Percentiles rank a stretch among this genome's conserved stretches.
Conservation (phyloP, 306 rosid genomes). For the Sophora flavescens region DNA sequence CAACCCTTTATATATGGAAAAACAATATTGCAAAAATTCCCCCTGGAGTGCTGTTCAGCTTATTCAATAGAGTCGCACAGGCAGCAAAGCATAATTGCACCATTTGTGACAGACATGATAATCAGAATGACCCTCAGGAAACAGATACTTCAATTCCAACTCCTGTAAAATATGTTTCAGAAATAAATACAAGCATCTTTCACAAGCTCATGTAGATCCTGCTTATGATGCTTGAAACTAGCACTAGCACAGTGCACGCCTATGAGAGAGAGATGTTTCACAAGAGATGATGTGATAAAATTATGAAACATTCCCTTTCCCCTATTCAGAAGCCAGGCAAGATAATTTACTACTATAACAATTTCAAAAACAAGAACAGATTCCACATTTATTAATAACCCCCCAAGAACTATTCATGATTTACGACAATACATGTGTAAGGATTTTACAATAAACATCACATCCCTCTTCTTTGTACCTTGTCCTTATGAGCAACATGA, state of each 20-base stretch:
- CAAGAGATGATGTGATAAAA: background rate
- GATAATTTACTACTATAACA: constrained; percentile 46
- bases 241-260: background rate
- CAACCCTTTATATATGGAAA: background rate
- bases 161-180: background rate
- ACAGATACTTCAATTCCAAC: background rate
- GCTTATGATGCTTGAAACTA: background rate
- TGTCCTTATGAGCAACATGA: constrained; percentile 43
- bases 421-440: constrained; percentile 47
- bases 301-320: constrained; percentile 18
- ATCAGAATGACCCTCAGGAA: background rate
- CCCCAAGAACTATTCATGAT: constrained; percentile 42
- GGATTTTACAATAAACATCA: constrained; percentile 51
- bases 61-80: background rate
- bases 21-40: background rate
- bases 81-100: too few relatives aligned
- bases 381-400: constrained; percentile 54
- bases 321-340: constrained; percentile 44
- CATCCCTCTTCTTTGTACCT: constrained; percentile 40
- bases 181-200: background rate
- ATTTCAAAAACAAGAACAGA: constrained; percentile 43
- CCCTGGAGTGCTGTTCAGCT: background rate
- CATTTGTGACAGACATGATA: background rate
- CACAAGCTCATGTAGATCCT: background rate
- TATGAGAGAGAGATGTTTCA: background rate